A percentile compares a stretch with the other conserved stretches of the same genome.
These are phyloP conservation scores for Xylariaceae sp. DNA, from an alignment of 2,329 filamentous ascomycete species.

Conservation along the genomic window DNA sequence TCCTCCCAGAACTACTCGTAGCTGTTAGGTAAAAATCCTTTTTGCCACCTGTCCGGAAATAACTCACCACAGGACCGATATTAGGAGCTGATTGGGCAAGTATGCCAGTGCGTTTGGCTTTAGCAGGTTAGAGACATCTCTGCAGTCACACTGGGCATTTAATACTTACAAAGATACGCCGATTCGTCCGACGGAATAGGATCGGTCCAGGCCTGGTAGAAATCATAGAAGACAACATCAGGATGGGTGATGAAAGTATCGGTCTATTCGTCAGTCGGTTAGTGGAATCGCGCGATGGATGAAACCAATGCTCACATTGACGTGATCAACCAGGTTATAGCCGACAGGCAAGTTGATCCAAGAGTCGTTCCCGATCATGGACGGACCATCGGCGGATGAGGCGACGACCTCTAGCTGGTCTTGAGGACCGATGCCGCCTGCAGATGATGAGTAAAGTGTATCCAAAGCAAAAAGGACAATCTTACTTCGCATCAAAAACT, in stretches of 20 bases:
- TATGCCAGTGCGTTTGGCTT: slow-evolving; percentile 44
- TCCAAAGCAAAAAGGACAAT: not conserved
- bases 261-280: slow-evolving; percentile 29
- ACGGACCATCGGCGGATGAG: slow-evolving; percentile 44
- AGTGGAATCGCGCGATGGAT: not conserved
- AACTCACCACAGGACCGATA: slow-evolving; percentile 52
- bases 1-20: slow-evolving; percentile 47
- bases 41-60: not conserved
- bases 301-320: slow-evolving; percentile 32
- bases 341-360: slow-evolving; percentile 60
- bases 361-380: slow-evolving; percentile 44
- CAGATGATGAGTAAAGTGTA: slow-evolving; percentile 7
- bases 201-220: slow-evolving; percentile 56
- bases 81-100: slow-evolving; percentile 62
- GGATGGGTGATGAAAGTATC: slow-evolving; percentile 45
- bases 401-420: slow-evolving; percentile 55
- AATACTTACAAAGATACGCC: slow-evolving; percentile 40
- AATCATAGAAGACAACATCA: slow-evolving; percentile 58
- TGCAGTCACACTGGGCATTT: not conserved
- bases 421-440: slow-evolving; percentile 59
- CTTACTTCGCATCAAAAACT: slow-evolving; percentile 61
- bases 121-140: slow-evolving; percentile 5
- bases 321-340: slow-evolving; percentile 56
- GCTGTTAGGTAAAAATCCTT: slow-evolving; percentile 6
- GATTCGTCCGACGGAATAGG: slow-evolving; percentile 41